A percentile compares a stretch with the other conserved stretches of the same genome.
phyloP scores from a whole-genome alignment of 2,329 filamentous ascomycete genomes.

The Fusarium decemcellulare region DNA sequence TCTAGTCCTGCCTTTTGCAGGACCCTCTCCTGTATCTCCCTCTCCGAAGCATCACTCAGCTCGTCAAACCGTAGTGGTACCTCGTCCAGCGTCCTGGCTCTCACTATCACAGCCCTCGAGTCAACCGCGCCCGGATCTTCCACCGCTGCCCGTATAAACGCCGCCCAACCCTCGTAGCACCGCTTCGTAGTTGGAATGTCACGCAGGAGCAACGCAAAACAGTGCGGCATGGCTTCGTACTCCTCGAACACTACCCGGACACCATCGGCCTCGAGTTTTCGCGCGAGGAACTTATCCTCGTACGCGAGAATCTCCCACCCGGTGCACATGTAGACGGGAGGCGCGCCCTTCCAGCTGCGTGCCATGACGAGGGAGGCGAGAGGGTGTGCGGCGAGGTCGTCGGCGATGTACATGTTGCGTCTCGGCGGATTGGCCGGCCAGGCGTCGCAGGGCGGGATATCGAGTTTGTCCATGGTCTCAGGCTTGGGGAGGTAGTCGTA shows the following conservation, averaged over 20 bases:
- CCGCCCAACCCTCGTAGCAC: conserved; percentile 69
- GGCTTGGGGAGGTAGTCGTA: conserved; percentile 66
- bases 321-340: conserved; percentile 77
- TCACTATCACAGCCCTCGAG: conserved; percentile 61
- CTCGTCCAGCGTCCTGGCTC: conserved; percentile 67
- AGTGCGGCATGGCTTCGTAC: conserved; percentile 87
- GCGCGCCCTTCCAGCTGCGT: conserved; percentile 71
- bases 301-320: conserved; percentile 82
- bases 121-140: conserved; percentile 51
- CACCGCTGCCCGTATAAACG: conserved; percentile 66
- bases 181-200: conserved; percentile 60
- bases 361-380: conserved; percentile 75
- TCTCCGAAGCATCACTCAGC: conserved; percentile 60
- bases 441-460: conserved; percentile 60
- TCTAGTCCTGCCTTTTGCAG: conserved; percentile 43
- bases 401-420: conserved; percentile 67
- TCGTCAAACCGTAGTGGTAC: conserved; percentile 57
- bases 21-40: conserved; percentile 59
- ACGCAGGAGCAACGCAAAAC: conserved; percentile 73
- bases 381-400: conserved; percentile 73
- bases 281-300: conserved; percentile 74
- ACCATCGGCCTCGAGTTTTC: conserved; percentile 67
- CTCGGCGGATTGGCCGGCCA: conserved; percentile 73
- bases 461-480: conserved; percentile 48
- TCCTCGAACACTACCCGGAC: conserved; percentile 77